These are phyloP conservation scores for Volvox africanus DNA, from an alignment of 139 green algal genomes.

Conservation along the genomic window DNA sequence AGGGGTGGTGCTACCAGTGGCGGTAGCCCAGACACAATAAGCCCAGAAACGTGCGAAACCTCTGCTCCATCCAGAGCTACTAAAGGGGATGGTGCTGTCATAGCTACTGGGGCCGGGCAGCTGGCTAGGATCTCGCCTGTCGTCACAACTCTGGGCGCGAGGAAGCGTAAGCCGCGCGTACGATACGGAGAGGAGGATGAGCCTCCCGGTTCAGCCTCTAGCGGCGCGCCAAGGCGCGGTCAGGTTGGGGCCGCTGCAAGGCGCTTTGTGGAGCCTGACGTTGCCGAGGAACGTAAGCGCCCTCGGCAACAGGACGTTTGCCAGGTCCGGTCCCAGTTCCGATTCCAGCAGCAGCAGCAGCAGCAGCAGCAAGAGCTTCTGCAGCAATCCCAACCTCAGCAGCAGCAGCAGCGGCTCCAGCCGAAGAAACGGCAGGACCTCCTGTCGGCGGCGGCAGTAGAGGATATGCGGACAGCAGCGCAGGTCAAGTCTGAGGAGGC, in stretches of 20 bases:
- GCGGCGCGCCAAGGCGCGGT: background rate
- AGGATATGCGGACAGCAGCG: background rate
- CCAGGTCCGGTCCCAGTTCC: background rate
- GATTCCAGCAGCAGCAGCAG: background rate
- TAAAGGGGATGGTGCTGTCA: too few relatives aligned
- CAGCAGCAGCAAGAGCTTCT: background rate
- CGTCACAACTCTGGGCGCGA: background rate
- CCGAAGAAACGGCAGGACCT: background rate
- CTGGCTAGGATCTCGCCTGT: background rate
- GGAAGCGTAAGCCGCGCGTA: background rate
- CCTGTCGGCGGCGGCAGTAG: background rate
- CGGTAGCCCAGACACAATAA: too few relatives aligned
- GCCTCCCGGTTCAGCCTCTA: background rate
- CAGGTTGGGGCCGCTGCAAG: background rate
- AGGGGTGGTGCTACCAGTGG: too few relatives aligned
- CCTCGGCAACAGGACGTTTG: background rate
- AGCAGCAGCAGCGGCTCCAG: background rate
- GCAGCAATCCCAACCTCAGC: background rate
- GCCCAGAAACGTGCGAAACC: too few relatives aligned
- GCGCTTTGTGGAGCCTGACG: background rate
- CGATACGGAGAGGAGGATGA: background rate
- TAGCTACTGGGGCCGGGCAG: background rate
- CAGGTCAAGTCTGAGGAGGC: conserved; percentile 38
- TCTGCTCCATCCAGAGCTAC: too few relatives aligned
- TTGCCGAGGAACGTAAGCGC: background rate